phyloP scores from a whole-genome alignment of 768 basidiomycete genomes.

The Mycena floridula region DNA sequence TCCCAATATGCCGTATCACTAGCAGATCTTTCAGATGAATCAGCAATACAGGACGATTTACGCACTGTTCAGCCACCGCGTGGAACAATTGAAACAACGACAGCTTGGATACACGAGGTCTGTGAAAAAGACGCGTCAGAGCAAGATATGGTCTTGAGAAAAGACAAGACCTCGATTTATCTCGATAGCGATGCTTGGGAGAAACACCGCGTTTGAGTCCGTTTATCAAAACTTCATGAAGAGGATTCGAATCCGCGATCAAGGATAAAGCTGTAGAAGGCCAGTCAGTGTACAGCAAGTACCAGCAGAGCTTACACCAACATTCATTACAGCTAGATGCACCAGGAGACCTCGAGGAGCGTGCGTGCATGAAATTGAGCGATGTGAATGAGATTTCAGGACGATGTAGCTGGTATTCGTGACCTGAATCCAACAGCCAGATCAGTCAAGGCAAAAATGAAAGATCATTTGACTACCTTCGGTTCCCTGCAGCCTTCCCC shows the following conservation, averaged over 20 bases:
- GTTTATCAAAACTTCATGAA: constrained; percentile 66
- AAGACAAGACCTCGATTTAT: constrained; percentile 51
- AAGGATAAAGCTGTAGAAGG: constrained; percentile 58
- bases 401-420: constrained; percentile 39
- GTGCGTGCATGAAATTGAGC: constrained; percentile 54
- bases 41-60: too few relatives aligned
- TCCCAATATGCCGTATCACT: neutral
- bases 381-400: constrained; percentile 57
- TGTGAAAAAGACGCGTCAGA: constrained; percentile 13
- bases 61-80: too few relatives aligned
- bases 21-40: neutral
- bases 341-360: constrained; percentile 21
- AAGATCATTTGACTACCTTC: constrained; percentile 28
- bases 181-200: constrained; percentile 58
- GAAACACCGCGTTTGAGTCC: constrained; percentile 75
- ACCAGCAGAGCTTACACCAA: constrained; percentile 20
- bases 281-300: neutral
- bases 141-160: neutral
- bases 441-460: neutral
- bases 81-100: constrained; percentile 45
- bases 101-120: constrained; percentile 48
- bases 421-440: neutral
- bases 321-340: constrained; percentile 58
- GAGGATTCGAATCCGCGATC: constrained; percentile 42
- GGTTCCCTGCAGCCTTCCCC: constrained; percentile 40